Base-by-base conservation (phyloP, 257 asterid genomes). In the Paulownia fortunei region DNA sequence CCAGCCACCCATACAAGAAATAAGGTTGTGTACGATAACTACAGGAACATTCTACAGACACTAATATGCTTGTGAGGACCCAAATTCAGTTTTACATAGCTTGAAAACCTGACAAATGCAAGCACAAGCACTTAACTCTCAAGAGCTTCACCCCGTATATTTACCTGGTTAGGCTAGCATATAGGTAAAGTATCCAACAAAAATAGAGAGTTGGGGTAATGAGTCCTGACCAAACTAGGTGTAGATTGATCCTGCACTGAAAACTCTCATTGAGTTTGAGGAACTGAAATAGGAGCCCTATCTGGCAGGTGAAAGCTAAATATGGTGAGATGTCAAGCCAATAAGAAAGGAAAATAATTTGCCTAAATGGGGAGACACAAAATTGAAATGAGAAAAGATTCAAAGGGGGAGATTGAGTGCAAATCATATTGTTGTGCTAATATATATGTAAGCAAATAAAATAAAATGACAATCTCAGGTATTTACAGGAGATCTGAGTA, bases 1-100 rank as follows among this genome's bases (percentile, higher is more conserved):
- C 77, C 55, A 56, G 23, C 63, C 77, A 71, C n/a, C 21, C 34
- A 30, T 32, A 51, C 34, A 55, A 69, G 47, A 69, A 69, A 26
- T 69, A 36, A 27, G 63, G 63, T 24, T 13, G 47, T 23, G 34
- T 10, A 13, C n/a, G 4, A 9, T 68, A 46, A 44, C 55, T 11
- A n/a, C 59, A 26, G 6, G 3, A n/a, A 44, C 39, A 68, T 68
- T 68, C 59, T 23, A 68, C 21, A 54, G 32, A n/a, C 62, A 18
- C 62, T n/a, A 23, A 55, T 55, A 18, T 55, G 24, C 27, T 55
- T 18, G 30, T 23, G n/a, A 18, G 62, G 62, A 18, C 11, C 18
- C 6, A 2, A 21, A 6, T 19, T 56, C 32, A 56, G 16, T 23
- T 12, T 23, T 21, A 68, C 26, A 12, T 11, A 68, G 12, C 54